Evolutionary conservation across 1,284 basidiomycete species (phyloP), one percentile per base, ranked within the genome.

Genomic region (Pascua sp.): DNA sequence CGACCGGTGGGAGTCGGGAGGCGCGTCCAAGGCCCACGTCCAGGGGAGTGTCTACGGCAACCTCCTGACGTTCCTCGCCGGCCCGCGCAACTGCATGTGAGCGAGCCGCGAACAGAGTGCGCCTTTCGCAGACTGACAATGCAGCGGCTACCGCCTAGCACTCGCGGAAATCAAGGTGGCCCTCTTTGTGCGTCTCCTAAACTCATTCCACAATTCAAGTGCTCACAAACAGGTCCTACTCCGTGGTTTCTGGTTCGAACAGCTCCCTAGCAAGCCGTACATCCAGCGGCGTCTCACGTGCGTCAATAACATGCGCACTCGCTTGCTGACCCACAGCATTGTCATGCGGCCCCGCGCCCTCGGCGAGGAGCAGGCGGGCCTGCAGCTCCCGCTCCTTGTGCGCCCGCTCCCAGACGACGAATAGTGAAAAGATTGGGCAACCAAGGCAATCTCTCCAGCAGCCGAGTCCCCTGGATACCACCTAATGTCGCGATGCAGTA

Each of bases 71-170:
- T 90, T 89, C 77, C 73, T 87, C 47, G 81, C 80, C 53, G 86
- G 86, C 18, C 81, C 83, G 62, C 77, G 87, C 54, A 84, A 85
- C 45, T 88, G 86, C 70, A 87, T 89, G 64, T 69, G 47, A 37
- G 66, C 60, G 11, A 10, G 0, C 5, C 15, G n/a, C 36, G 4
- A 32, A 9, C 11, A 11, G 12, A 1, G 24, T n/a, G n/a, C n/a
- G n/a, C n/a, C 32, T n/a, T 49, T 16, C 8, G 9, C 12, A 11
- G 12, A 46, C 47, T 39, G 24, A 10, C 32, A 84, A 85, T 10
- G 36, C 70, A 87, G 88, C 64, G 86, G 87, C 11, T 88, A 84
- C 70, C 81, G 82, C 63, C 89, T 89, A 66, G 86, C 87, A 9
- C 65, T 89, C 48, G 80, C 81, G 18, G 86, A 89, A 67, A 84